Evolutionary conservation across 148 eudicot species (phyloP), one percentile per base, ranked within the genome.

Genomic region (Hydrangea macrophylla): DNA sequence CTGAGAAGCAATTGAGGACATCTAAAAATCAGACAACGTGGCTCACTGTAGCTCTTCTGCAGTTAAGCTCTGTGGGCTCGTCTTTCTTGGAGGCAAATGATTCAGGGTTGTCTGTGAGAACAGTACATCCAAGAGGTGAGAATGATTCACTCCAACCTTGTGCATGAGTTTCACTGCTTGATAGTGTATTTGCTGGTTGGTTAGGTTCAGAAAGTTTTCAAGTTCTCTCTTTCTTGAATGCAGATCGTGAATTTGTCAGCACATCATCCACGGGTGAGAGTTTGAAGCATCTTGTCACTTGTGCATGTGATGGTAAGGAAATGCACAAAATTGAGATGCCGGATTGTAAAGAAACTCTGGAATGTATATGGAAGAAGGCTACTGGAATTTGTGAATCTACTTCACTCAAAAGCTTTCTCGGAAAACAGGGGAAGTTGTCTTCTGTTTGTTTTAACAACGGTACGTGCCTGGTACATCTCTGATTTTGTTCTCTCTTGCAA

Each of bases 31-130:
- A 91, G 78, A 86, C 88, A 12, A 91, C 99, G 25, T 95, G 99
- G 99, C 88, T 95, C 30, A 95, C 88, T 62, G 97, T 84, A 30
- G 93, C 97, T 74, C 83, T 95, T 28, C 78, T 95, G 72, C 99
- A 91, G 74, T 78, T 95, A 48, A 87, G 86, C 69, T 85, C 93
- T 27, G 70, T 75, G 55, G 88, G 80, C 27, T 64, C 84, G 31
- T 76, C 81, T 28, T 68, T 78, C 64, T 70, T 80, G 13, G 93
- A 89, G 62, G 79, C 78, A 36, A 80, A 68, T 44, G 91, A 89
- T 75, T 59, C 86, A 54, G 82, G 80, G 70, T 64, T 86, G 57
- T 84, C 87, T 36, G 77, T 77, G 40, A 80, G 84, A 81, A 71
- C 84, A 23, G 75, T 76, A 73, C 71, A 80, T 57, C 80, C 84